These are phyloP conservation scores for Casaregolazyma suthepensis DNA, from an alignment of 1,139 yeast species.

Conservation along the genomic window DNA sequence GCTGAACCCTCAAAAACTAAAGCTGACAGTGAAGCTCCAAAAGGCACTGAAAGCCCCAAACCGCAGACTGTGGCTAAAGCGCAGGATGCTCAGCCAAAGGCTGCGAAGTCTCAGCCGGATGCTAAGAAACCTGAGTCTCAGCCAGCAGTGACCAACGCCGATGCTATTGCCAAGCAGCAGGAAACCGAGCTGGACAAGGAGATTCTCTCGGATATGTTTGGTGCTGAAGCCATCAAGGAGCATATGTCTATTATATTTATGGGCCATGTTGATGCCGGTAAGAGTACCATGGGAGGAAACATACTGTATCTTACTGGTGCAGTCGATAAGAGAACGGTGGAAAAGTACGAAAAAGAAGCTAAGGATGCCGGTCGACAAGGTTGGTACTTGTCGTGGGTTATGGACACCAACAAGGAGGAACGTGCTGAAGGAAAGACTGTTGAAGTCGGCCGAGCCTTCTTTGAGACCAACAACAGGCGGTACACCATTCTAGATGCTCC, in stretches of 20 bases:
- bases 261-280: conserved; percentile 99
- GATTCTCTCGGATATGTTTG: conserved; percentile 85
- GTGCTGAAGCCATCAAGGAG: conserved; percentile 67
- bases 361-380: conserved; percentile 99
- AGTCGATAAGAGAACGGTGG: conserved; percentile 98
- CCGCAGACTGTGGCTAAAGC: conserved; percentile 23
- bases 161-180: conserved; percentile 60
- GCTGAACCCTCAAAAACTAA: conserved; percentile 37
- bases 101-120: conserved; percentile 10
- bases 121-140: conserved; percentile 20
- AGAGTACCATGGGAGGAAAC: conserved; percentile 99
- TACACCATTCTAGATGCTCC: conserved; percentile 98
- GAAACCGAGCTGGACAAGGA: conserved; percentile 86
- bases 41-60: conserved; percentile 23
- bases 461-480: conserved; percentile 96
- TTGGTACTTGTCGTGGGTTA: conserved; percentile 98
- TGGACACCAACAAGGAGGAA: conserved; percentile 99
- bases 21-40: conserved; percentile 26
- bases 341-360: conserved; percentile 96
- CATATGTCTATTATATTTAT: conserved; percentile 94
- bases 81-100: conserved; percentile 13
- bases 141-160: conserved; percentile 31
- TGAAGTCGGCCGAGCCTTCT: conserved; percentile 96
- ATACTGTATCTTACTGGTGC: conserved; percentile 88
- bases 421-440: conserved; percentile 98